Percentiles rank a stretch among this genome's conserved stretches.
phyloP scores from a whole-genome alignment of 192 early-diverging fungal genomes.

The Backusella macrospora region DNA sequence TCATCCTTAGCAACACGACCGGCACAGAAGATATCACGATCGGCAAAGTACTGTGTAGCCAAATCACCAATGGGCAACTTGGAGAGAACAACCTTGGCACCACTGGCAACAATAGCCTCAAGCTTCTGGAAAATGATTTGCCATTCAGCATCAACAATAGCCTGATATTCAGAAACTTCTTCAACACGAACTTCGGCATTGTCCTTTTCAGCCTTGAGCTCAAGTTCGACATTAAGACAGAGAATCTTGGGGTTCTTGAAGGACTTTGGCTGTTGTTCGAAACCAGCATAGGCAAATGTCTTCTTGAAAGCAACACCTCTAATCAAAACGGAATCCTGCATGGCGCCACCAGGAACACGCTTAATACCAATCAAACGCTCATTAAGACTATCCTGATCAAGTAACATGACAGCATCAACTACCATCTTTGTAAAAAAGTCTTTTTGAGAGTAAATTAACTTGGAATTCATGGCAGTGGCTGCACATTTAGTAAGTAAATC shows the following conservation, averaged over 20 bases:
- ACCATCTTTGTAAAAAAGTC: slow-evolving; percentile 99
- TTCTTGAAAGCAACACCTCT: slow-evolving; percentile 99
- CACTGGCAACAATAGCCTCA: slow-evolving; percentile 91
- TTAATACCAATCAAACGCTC: slow-evolving; percentile 98
- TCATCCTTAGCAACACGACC: slow-evolving; percentile 95
- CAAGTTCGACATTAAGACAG: slow-evolving; percentile 95
- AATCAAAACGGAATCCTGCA: slow-evolving; percentile 96
- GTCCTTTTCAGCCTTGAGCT: slow-evolving; percentile 98
- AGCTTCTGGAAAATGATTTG: slow-evolving; percentile 98
- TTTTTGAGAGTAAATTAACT: slow-evolving; percentile 95
- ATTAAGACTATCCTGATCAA: slow-evolving; percentile 96
- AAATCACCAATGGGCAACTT: slow-evolving; percentile 98
- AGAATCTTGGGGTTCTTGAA: slow-evolving; percentile 91
- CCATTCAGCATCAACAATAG: slow-evolving; percentile 99
- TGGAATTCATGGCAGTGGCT: slow-evolving; percentile 97
- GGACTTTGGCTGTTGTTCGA: slow-evolving; percentile 98
- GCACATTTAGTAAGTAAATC: slow-evolving; percentile 93
- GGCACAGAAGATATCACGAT: slow-evolving; percentile 98
- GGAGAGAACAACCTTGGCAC: slow-evolving; percentile 97
- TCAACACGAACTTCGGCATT: slow-evolving; percentile 99
- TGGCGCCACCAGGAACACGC: slow-evolving; percentile 95
- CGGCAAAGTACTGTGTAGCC: slow-evolving; percentile 99
- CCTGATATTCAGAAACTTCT: slow-evolving; percentile 97
- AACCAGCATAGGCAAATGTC: slow-evolving; percentile 98
- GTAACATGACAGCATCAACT: slow-evolving; percentile 92